These are phyloP conservation scores for Acer saccharum DNA, from an alignment of 345 rosid genomes.

Conservation along the genomic window DNA sequence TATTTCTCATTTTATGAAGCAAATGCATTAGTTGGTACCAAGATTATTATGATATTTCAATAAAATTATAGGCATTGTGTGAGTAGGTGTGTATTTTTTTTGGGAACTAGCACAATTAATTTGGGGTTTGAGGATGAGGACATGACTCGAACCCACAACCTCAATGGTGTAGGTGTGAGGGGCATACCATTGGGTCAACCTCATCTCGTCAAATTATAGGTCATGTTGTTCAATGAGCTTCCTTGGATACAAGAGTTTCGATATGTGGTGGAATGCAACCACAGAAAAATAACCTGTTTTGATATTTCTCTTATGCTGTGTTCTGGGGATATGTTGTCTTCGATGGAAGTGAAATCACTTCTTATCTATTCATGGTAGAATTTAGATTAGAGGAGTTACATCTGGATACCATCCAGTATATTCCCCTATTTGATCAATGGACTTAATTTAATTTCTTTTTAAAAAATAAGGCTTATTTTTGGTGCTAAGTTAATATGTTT, in stretches of 20 bases:
- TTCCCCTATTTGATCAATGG: not conserved
- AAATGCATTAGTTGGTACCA: not conserved
- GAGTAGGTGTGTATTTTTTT: not conserved
- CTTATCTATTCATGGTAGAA: not conserved
- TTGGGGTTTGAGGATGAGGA: too few relatives aligned
- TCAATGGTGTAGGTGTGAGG: too few relatives aligned
- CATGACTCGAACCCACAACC: too few relatives aligned
- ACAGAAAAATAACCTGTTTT: not conserved
- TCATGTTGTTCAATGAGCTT: not conserved
- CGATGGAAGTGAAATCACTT: slow-evolving; percentile 4
- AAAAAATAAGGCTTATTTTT: not conserved
- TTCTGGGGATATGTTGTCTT: not conserved
- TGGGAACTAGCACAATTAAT: too few relatives aligned
- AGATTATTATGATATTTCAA: not conserved
- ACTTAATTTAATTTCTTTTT: not conserved
- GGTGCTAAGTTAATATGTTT: not conserved
- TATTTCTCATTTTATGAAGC: slow-evolving; percentile 4
- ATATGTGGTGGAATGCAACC: not conserved
- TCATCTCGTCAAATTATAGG: too few relatives aligned
- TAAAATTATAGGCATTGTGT: not conserved
- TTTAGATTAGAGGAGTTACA: not conserved
- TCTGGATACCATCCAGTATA: not conserved
- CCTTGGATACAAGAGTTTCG: not conserved
- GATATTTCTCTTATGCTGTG: not conserved
- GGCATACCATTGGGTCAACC: too few relatives aligned